Conservation (phyloP, 2,329 filamentous ascomycete species). For the Teratosphaeria gauchensis region DNA sequence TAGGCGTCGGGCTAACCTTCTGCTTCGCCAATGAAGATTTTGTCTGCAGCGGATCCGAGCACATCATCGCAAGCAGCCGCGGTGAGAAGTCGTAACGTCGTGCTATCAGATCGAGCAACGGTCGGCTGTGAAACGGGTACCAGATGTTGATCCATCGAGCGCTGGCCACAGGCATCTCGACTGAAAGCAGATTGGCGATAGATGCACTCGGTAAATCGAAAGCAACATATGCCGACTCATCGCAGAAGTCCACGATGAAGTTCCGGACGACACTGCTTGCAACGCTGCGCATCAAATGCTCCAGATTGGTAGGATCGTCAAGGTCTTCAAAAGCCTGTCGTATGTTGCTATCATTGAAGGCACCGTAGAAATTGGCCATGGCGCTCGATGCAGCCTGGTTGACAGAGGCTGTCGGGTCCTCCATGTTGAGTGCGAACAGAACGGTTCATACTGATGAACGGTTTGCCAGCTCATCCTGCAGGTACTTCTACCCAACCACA, state of each 20-base stretch:
- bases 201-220: slow-evolving; percentile 42
- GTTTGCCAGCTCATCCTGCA: background rate
- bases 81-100: slow-evolving; percentile 59
- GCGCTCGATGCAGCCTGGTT: slow-evolving; percentile 3
- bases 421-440: background rate
- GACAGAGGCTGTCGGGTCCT: slow-evolving; percentile 4
- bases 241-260: slow-evolving; percentile 58
- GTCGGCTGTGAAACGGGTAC: slow-evolving; percentile 52
- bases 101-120: slow-evolving; percentile 48
- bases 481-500: background rate
- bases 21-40: background rate
- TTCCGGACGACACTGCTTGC: slow-evolving; percentile 39
- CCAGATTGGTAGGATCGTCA: slow-evolving; percentile 42
- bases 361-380: slow-evolving; percentile 12
- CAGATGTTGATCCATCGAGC: slow-evolving; percentile 72
- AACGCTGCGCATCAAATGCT: slow-evolving; percentile 34
- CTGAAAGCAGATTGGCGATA: slow-evolving; percentile 31
- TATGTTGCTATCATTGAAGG: slow-evolving; percentile 8
- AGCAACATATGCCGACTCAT: slow-evolving; percentile 45
- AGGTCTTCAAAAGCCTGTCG: slow-evolving; percentile 41
- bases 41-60: slow-evolving; percentile 36
- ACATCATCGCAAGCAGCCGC: slow-evolving; percentile 55
- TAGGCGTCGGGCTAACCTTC: background rate
- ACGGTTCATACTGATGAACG: background rate
- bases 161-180: slow-evolving; percentile 31